Percentiles rank a stretch among this genome's conserved stretches.
Conservation (phyloP, 2,329 filamentous ascomycete species). For the Amphichorda felina region DNA sequence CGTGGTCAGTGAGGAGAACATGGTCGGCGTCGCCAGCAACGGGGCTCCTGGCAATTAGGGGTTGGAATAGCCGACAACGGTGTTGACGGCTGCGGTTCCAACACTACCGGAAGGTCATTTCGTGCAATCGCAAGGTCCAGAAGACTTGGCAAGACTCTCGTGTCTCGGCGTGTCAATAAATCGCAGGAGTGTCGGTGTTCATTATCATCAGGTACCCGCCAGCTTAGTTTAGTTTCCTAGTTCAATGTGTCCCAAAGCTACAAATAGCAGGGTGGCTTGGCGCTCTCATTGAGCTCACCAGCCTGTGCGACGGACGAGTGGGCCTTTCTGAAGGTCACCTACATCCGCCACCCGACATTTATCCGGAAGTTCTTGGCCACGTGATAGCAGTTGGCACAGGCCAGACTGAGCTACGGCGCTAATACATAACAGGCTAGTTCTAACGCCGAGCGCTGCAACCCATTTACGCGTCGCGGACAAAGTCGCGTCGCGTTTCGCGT, state of each 20-base stretch:
- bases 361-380: too few relatives aligned
- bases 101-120: slow-evolving; percentile 38
- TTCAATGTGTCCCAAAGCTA: background rate
- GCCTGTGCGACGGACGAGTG: too few relatives aligned
- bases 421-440: too few relatives aligned
- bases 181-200: background rate
- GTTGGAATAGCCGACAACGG: slow-evolving; percentile 17
- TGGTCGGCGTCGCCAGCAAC: slow-evolving; percentile 23
- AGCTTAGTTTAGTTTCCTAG: background rate
- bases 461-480: too few relatives aligned
- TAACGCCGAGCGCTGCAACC: too few relatives aligned
- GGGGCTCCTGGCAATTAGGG: slow-evolving; percentile 4
- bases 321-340: too few relatives aligned
- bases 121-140: slow-evolving; percentile 10
- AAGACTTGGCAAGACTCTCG: background rate
- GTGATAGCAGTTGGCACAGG: too few relatives aligned
- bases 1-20: slow-evolving; percentile 46
- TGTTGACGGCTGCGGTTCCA: slow-evolving; percentile 17
- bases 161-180: background rate
- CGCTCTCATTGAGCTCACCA: too few relatives aligned
- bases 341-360: too few relatives aligned
- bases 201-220: slow-evolving; percentile 1
- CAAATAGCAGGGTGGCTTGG: too few relatives aligned
- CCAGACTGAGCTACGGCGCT: too few relatives aligned
- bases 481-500: too few relatives aligned